Evolutionary conservation across 2,329 filamentous ascomycete genomes (phyloP).

Genomic region (Colletotrichum costaricense): DNA sequence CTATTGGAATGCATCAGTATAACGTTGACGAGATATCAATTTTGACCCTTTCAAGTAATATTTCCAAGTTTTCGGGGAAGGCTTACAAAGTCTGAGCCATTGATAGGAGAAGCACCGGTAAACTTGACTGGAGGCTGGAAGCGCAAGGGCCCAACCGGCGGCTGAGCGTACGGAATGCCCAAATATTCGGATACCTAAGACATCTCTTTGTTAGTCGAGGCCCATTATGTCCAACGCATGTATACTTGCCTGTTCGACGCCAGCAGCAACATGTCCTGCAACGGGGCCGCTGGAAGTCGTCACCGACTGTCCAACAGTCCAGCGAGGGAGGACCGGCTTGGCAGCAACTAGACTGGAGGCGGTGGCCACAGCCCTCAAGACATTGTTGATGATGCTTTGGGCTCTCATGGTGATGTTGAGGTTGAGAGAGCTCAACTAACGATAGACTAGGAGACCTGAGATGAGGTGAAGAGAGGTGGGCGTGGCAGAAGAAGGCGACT

Average conservation of each 20-base stretch:
- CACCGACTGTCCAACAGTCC: constrained; percentile 22
- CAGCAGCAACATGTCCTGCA: constrained; percentile 22
- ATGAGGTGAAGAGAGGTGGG: constrained; percentile 2
- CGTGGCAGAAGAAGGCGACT: neutral
- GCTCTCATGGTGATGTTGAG: constrained; percentile 27
- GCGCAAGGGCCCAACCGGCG: constrained; percentile 61
- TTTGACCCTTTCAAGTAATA: neutral
- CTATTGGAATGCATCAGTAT: constrained; percentile 2
- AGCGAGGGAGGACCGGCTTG: constrained; percentile 1
- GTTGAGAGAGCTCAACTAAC: constrained; percentile 4
- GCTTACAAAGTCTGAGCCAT: constrained; percentile 29
- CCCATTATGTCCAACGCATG: no score
- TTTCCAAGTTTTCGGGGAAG: neutral
- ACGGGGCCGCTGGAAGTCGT: constrained; percentile 29
- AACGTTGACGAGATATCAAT: neutral
- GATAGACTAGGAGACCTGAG: constrained; percentile 24
- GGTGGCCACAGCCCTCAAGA: constrained; percentile 20
- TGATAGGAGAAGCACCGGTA: constrained; percentile 2
- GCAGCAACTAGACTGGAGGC: constrained; percentile 8
- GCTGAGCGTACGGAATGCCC: constrained; percentile 67
- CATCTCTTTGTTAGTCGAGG: neutral
- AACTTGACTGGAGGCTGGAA: constrained; percentile 47
- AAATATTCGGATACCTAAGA: constrained; percentile 42
- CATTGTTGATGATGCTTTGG: constrained; percentile 8
- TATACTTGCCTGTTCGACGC: constrained; percentile 18